Base-by-base conservation (phyloP, 768 basidiomycete genomes). In the Termitomyces titanicus region DNA sequence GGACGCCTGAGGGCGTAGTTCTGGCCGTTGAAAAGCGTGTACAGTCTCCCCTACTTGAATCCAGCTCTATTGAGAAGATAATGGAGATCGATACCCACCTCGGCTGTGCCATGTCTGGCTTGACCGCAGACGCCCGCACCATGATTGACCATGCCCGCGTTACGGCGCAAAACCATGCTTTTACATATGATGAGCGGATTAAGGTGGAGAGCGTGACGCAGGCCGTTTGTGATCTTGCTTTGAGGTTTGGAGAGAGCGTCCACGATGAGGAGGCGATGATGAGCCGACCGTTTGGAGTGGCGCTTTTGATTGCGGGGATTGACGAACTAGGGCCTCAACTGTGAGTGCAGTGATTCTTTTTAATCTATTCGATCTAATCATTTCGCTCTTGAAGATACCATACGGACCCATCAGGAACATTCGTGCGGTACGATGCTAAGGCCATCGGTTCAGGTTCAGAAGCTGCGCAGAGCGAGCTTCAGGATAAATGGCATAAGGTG, bases 121-220 rank as follows among this genome's bases (percentile, higher is more conserved):
- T 99, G 58, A 97, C 94, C 53, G 96, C 97, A 53, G 97, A 99
- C 74, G 96, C 97, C 43, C 85, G 97, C 59, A 99, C 97, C 46
- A 99, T 99, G 92, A 92, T 99, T 72, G 97, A 99, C 81, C 97
- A 99, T 68, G 97, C 97, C 25, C 84, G 97, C 57, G 95, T 99
- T 55, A 98, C 97, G 5, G 83, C 92, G 13, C 92, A 96, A 72
- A 94, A 93, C 71, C 97, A 99, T 72, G 72, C 86, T 3, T 99
- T 98, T 77, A 96, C 92, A 17, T 98, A 97, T 70, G 93, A 98
- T 76, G 97, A 99, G 74, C 78, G 70, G 62, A 98, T 98, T 76
- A 94, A 92, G 68, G 94, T 99, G 53, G 97, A 98, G 79, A 97
- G 94, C 66, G 94, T 85, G 53, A 97, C 97, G 2, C 97, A 98